Base-by-base conservation (phyloP, 83 land plant genomes). In the Diphasiastrum complanatum region DNA sequence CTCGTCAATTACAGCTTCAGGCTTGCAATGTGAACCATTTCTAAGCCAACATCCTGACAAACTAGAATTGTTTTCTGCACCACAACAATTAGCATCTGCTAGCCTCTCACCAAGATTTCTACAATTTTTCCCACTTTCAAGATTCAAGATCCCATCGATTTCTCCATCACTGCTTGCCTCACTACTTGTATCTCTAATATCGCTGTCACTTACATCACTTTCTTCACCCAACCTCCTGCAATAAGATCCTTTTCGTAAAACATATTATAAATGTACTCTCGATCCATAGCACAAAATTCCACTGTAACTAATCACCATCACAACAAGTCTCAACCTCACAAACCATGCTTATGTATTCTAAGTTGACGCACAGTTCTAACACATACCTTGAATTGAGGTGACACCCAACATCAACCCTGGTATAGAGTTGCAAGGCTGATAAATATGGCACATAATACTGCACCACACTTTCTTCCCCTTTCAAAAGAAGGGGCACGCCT, bases 361-460 rank as follows among this genome's bases (percentile, higher is more conserved):
- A n/a, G n/a, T n/a, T n/a, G n/a, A n/a, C n/a, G 60, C 14, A 55
- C 6, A 19, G 38, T 55, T 6, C 16, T 20, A 8, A 5, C 8
- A n/a, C 52, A 11, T n/a, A 49, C 23, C 22, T 49, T 11, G 18
- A 49, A 49, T 16, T 16, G 52, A 49, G 6, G 16, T 20, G 23
- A 22, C 16, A 11, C 8, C 52, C 52, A 16, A 18, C 6, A 49
- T 49, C n/a, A 74, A 74, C 77, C 63, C 61, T 33, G 2, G 69
- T 33, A 51, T 79, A 83, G 6, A 83, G 71, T 28, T 83, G 86
- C 20, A 83, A 72, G 19, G 68, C 86, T 43, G 86, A 83, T 45
- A 83, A 53, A 33, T 57, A 81, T 1, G 84, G 84, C 10, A 81
- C 84, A 36, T 81, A 81, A 37, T 81, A 81, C 61, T 81, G 84